Conservation (phyloP, 495 filamentous ascomycete genomes). For the Umbilicaria muhlenbergii region DNA sequence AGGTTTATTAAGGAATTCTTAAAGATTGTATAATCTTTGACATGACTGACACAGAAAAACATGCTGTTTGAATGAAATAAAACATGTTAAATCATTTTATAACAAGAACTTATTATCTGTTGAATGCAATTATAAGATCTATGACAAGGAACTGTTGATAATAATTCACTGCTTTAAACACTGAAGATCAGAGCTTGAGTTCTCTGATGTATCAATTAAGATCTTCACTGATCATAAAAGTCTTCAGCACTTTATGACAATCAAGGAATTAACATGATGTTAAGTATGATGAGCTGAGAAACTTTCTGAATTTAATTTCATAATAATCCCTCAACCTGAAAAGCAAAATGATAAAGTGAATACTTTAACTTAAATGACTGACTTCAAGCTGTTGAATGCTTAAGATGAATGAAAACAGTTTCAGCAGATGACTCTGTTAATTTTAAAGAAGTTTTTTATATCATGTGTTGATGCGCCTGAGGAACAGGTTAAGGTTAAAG, state of each 20-base stretch:
- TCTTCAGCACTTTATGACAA: too few species aligned
- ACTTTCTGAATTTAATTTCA: neutral
- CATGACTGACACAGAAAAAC: slow-evolving; percentile 3
- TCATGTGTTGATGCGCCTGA: too few species aligned
- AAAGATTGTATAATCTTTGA: slow-evolving; percentile 2
- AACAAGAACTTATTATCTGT: slow-evolving; percentile 6
- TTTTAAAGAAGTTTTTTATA: too few species aligned
- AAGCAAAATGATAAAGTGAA: too few species aligned
- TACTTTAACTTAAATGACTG: neutral
- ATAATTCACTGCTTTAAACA: neutral
- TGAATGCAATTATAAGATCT: slow-evolving; percentile 19
- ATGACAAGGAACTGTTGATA: slow-evolving; percentile 17
- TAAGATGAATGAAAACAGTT: too few species aligned
- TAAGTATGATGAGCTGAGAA: neutral
- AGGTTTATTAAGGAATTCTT: slow-evolving; percentile 13
- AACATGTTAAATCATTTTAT: neutral
- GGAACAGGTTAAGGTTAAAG: too few species aligned
- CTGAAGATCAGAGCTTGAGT: too few species aligned
- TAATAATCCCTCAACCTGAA: too few species aligned
- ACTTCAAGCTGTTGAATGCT: neutral
- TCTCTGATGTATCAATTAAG: too few species aligned
- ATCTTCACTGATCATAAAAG: too few species aligned
- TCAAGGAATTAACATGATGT: too few species aligned
- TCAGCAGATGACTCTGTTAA: too few species aligned
- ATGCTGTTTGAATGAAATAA: neutral